phyloP scores from a whole-genome alignment of 2,329 filamentous ascomycete genomes.

The Diaporthe australafricana region DNA sequence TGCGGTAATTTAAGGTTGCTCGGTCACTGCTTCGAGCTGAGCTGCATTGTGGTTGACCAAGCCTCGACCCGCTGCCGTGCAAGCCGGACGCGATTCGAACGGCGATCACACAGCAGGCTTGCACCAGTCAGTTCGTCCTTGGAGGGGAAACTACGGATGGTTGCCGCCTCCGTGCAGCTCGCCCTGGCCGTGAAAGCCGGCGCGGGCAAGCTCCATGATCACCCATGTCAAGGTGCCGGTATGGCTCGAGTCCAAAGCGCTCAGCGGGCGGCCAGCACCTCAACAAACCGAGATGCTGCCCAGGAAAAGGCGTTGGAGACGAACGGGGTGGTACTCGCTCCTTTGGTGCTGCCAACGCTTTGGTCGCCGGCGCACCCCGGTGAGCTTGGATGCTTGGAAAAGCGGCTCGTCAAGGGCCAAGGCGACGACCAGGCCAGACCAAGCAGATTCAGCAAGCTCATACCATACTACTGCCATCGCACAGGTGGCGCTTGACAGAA shows the following conservation, averaged over 20 bases:
- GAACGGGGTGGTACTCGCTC: background rate
- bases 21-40: conserved; percentile 10
- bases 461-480: background rate
- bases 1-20: background rate
- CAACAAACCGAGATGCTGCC: background rate
- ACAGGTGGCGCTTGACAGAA: conserved; percentile 6
- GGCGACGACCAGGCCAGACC: conserved; percentile 4
- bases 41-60: background rate
- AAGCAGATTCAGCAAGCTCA: background rate
- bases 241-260: conserved; percentile 3
- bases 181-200: background rate
- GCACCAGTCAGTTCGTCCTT: conserved; percentile 8
- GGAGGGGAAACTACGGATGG: background rate
- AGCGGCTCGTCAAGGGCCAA: conserved; percentile 6
- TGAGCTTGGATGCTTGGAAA: conserved; percentile 1
- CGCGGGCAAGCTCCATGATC: background rate
- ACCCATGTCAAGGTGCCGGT: background rate
- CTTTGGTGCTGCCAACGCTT: conserved; percentile 9
- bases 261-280: background rate
- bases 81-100: conserved; percentile 10
- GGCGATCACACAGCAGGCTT: conserved; percentile 19
- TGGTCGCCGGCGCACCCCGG: conserved; percentile 25
- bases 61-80: conserved; percentile 4
- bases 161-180: background rate
- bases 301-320: background rate